A percentile compares a stretch with the other conserved stretches of the same genome.
Evolutionary conservation across 352 stramenopile species (phyloP).

Genomic region (Blastocystis sp.): DNA sequence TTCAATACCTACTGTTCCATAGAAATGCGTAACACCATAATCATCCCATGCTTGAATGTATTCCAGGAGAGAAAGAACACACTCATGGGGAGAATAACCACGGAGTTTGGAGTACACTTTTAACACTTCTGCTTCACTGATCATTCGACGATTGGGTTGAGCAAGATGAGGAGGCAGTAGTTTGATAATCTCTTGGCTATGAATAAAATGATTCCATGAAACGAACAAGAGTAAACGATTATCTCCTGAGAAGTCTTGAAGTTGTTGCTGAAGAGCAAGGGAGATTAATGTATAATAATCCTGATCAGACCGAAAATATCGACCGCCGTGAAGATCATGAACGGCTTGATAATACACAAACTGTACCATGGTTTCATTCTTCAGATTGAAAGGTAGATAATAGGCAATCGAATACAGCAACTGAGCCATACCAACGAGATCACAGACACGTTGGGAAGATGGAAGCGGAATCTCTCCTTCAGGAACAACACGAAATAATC

Average conservation of each 20-base stretch:
- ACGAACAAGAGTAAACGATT: conserved; percentile 13
- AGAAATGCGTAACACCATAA: conserved; percentile 41
- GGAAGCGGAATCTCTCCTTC: background rate
- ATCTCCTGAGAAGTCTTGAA: conserved; percentile 20
- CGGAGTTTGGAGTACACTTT: conserved; percentile 47
- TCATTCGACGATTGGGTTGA: background rate
- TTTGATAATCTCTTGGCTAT: background rate
- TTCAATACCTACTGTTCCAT: background rate
- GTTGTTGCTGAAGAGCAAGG: background rate
- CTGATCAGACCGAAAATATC: conserved; percentile 8
- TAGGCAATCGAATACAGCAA: background rate
- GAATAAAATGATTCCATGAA: background rate
- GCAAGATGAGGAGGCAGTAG: conserved; percentile 29
- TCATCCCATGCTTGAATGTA: conserved; percentile 20
- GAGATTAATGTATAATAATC: conserved; percentile 4
- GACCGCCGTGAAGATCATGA: background rate
- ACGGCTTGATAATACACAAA: conserved; percentile 26
- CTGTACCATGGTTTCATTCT: background rate
- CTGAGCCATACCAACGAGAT: background rate
- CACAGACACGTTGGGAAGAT: background rate
- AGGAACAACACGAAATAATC: background rate
- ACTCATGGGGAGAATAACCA: conserved; percentile 26
- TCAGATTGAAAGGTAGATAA: background rate
- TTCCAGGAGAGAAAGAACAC: background rate
- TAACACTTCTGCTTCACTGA: conserved; percentile 15